These are phyloP conservation scores for Fusarium camptoceras DNA, from an alignment of 2,329 filamentous ascomycete genomes.

Conservation along the genomic window DNA sequence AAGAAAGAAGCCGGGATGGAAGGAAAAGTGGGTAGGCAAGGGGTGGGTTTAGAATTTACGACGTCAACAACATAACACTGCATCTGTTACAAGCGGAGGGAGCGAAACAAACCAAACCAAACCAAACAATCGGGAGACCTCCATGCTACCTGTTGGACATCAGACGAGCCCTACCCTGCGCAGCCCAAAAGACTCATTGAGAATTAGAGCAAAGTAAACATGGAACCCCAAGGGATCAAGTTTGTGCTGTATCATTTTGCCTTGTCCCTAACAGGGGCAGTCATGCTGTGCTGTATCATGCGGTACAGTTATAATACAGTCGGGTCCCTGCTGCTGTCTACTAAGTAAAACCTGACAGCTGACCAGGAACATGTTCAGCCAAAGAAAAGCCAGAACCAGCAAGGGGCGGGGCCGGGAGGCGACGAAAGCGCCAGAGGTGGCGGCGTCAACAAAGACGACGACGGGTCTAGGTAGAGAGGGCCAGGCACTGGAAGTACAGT, in stretches of 20 bases:
- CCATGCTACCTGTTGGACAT: background rate
- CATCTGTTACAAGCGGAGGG: conserved; percentile 26
- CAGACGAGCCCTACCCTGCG: background rate
- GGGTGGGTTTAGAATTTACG: conserved; percentile 26
- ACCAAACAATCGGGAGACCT: conserved; percentile 34
- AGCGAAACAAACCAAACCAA: conserved; percentile 38
- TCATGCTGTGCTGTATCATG: background rate
- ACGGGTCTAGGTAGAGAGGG: conserved; percentile 27
- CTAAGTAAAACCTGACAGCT: conserved; percentile 11
- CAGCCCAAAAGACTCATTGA: background rate
- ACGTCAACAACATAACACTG: conserved; percentile 35
- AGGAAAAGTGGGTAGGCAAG: conserved; percentile 10
- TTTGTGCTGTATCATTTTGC: background rate
- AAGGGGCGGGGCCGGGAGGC: conserved; percentile 26
- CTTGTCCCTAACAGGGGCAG: background rate
- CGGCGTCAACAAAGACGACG: conserved; percentile 31
- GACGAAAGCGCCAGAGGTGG: conserved; percentile 24
- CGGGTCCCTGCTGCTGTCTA: background rate
- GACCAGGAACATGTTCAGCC: conserved; percentile 7
- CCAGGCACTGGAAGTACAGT: background rate
- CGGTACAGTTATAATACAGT: conserved; percentile 3
- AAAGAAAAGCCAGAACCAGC: conserved; percentile 14
- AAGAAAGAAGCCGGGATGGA: conserved; percentile 27
- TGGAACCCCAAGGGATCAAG: background rate
- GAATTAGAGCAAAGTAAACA: background rate